phyloP scores from a whole-genome alignment of 345 rosid genomes.

The Viola odorata region DNA sequence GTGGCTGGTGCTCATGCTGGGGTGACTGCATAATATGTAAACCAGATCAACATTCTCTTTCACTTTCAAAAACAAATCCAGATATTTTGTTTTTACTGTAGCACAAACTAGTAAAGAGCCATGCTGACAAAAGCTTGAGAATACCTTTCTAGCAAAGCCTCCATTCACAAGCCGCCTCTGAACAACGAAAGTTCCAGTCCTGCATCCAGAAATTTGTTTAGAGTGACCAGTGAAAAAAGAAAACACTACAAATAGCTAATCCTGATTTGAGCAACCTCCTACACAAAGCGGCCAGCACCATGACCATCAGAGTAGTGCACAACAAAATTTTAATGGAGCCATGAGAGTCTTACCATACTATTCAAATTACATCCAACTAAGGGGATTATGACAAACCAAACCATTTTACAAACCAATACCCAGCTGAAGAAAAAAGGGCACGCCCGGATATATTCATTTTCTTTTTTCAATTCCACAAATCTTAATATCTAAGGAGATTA shows the following conservation, averaged over 20 bases:
- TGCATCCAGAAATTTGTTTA: conserved; percentile 28
- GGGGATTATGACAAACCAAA: conserved; percentile 28
- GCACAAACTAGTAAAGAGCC: background rate
- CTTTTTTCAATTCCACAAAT: conserved; percentile 12
- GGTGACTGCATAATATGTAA: conserved; percentile 6
- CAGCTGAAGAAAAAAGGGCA: conserved; percentile 12
- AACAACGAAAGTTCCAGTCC: conserved; percentile 36
- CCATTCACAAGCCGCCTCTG: conserved; percentile 41
- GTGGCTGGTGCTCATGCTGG: conserved; percentile 17
- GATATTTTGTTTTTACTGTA: background rate
- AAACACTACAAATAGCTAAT: conserved; percentile 2
- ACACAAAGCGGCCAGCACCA: conserved; percentile 7
- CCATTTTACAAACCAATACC: conserved; percentile 15
- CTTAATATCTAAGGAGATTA: conserved; percentile 13
- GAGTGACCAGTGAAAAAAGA: conserved; percentile 12
- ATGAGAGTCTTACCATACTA: conserved; percentile 25
- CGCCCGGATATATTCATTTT: background rate
- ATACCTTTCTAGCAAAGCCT: conserved; percentile 53
- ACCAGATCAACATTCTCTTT: too few species aligned
- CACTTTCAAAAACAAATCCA: too few species aligned
- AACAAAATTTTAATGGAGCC: conserved; percentile 3
- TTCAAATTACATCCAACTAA: conserved; percentile 23
- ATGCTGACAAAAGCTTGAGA: background rate
- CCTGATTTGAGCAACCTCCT: conserved; percentile 1
- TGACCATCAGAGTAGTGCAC: background rate